These are phyloP conservation scores for Calonectria pseudoreteaudii DNA, from an alignment of 2,329 filamentous ascomycete genomes.

Conservation along the genomic window DNA sequence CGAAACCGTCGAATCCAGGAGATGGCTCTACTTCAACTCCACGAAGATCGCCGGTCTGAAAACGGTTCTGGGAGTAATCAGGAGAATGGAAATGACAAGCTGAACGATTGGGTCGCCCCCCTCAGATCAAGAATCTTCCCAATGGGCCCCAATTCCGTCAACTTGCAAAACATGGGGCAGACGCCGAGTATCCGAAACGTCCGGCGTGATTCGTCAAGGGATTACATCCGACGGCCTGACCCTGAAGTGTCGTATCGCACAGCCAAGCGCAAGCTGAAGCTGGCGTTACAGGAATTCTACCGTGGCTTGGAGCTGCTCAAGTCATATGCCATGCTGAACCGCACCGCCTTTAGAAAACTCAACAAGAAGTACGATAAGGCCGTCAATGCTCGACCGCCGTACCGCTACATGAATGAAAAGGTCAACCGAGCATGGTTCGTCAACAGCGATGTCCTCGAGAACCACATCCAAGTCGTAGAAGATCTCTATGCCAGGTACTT, in stretches of 20 bases:
- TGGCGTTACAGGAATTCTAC: slow-evolving; percentile 93
- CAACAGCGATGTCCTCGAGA: slow-evolving; percentile 85
- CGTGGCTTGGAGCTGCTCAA: slow-evolving; percentile 91
- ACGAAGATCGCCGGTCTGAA: slow-evolving; percentile 42
- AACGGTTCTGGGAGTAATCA: slow-evolving; percentile 21
- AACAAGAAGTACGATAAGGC: slow-evolving; percentile 99
- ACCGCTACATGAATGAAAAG: slow-evolving; percentile 89
- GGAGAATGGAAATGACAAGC: slow-evolving; percentile 42
- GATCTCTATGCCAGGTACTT: slow-evolving; percentile 96
- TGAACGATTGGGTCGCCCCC: slow-evolving; percentile 62
- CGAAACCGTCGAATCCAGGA: slow-evolving; percentile 84
- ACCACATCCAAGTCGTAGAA: slow-evolving; percentile 83
- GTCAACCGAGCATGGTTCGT: slow-evolving; percentile 94
- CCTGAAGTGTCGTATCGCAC: slow-evolving; percentile 82
- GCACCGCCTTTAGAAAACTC: slow-evolving; percentile 94
- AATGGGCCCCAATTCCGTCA: slow-evolving; percentile 71
- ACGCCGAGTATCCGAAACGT: slow-evolving; percentile 45
- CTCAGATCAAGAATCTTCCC: slow-evolving; percentile 66
- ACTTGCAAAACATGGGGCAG: slow-evolving; percentile 65
- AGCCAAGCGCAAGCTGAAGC: slow-evolving; percentile 91
- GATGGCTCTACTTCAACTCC: slow-evolving; percentile 59
- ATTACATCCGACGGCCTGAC: slow-evolving; percentile 64
- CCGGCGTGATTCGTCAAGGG: slow-evolving; percentile 52
- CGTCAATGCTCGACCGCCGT: slow-evolving; percentile 79
- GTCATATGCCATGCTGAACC: slow-evolving; percentile 88